Percentiles rank a stretch among this genome's conserved stretches.
Evolutionary conservation across 31 red algal species (phyloP).

Genomic region (Porphyra umbilicalis): DNA sequence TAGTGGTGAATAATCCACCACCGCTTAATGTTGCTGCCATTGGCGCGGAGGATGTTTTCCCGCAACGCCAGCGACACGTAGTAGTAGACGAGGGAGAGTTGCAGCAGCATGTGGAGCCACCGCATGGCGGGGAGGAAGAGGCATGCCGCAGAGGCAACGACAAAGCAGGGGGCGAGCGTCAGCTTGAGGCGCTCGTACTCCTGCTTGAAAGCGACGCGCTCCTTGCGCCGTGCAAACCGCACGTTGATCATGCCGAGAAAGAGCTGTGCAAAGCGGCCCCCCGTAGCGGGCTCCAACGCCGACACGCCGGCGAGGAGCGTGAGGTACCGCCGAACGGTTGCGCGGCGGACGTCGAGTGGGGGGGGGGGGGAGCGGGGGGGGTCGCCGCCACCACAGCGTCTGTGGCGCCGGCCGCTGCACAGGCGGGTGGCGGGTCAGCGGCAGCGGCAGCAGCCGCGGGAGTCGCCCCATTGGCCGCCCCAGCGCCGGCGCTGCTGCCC

Average conservation of each 20-base stretch:
- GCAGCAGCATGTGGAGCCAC: slow-evolving; percentile 90
- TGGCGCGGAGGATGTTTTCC: slow-evolving; percentile 81
- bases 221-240: slow-evolving; percentile 63
- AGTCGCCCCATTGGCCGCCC: not conserved
- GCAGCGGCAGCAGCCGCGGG: not conserved
- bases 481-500: not conserved
- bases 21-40: slow-evolving; percentile 80
- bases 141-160: slow-evolving; percentile 48
- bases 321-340: slow-evolving; percentile 4
- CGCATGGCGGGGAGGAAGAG: slow-evolving; percentile 51
- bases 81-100: slow-evolving; percentile 79
- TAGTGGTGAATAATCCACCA: slow-evolving; percentile 99
- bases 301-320: slow-evolving; percentile 15
- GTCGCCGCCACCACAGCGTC: not conserved
- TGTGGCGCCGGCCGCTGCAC: slow-evolving; percentile 2
- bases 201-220: slow-evolving; percentile 65
- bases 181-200: slow-evolving; percentile 92
- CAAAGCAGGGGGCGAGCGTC: slow-evolving; percentile 53
- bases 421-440: not conserved
- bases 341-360: not conserved
- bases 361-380: not conserved
- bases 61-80: slow-evolving; percentile 80
- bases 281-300: slow-evolving; percentile 58
- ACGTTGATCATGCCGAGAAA: slow-evolving; percentile 94
- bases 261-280: slow-evolving; percentile 80